phyloP scores from a whole-genome alignment of 2,329 filamentous ascomycete species.

The Colletotrichum truncatum region DNA sequence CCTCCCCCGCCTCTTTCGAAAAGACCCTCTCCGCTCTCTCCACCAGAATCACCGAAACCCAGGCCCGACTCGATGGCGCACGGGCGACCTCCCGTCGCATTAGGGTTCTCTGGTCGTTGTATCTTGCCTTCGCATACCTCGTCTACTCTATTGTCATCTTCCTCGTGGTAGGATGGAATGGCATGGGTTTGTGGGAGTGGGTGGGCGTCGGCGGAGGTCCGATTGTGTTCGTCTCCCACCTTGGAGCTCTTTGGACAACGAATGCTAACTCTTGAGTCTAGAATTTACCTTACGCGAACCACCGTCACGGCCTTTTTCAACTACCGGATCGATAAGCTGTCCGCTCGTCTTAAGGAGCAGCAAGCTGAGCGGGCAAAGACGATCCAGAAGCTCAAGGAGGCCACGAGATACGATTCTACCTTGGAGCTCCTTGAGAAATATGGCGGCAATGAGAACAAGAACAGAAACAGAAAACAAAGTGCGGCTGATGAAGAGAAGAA shows the following conservation, averaged over 20 bases:
- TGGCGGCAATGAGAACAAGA: conserved; percentile 70
- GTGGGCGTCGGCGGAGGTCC: conserved; percentile 81
- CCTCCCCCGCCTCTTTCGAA: conserved; percentile 91
- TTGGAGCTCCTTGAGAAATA: conserved; percentile 95
- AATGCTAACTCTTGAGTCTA: conserved; percentile 42
- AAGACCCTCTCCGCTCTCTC: conserved; percentile 86
- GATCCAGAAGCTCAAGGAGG: conserved; percentile 93
- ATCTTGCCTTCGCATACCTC: conserved; percentile 89
- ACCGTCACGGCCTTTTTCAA: conserved; percentile 77
- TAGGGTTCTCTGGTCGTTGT: conserved; percentile 89
- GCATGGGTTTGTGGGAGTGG: conserved; percentile 82
- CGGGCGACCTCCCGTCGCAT: conserved; percentile 79
- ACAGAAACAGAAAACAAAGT: conserved; percentile 40
- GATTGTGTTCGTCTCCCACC: conserved; percentile 68
- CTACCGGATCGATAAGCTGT: conserved; percentile 78
- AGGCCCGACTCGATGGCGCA: conserved; percentile 76
- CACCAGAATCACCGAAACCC: conserved; percentile 80
- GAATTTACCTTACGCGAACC: conserved; percentile 82
- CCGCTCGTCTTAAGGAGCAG: conserved; percentile 75
- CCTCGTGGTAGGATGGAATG: conserved; percentile 84
- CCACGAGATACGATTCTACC: conserved; percentile 96
- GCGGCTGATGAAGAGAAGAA: conserved; percentile 38
- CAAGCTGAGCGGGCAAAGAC: conserved; percentile 84
- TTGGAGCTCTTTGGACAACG: neutral
- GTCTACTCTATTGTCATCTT: conserved; percentile 84